A percentile compares a stretch with the other conserved stretches of the same genome.
Evolutionary conservation across 129 eudicot genomes (phyloP).

Genomic region (Chrysanthemum lavandulifolium): DNA sequence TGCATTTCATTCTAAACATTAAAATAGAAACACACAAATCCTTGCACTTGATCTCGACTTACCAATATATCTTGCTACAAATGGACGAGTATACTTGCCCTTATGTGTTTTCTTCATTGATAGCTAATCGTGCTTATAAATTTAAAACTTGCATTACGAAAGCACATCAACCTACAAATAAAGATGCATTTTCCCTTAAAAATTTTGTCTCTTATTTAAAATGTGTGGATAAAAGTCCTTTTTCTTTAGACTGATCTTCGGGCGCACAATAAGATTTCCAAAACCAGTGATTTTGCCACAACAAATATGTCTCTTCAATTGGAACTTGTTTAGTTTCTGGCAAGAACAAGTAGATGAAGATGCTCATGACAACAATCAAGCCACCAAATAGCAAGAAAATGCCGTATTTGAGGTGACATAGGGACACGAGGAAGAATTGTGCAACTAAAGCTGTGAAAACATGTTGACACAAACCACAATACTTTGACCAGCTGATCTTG

Average conservation of each 20-base stretch:
- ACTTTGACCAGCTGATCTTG: conserved; percentile 93
- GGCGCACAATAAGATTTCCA: conserved; percentile 68
- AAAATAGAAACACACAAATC: too few species aligned
- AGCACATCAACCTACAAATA: too few species aligned
- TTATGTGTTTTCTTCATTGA: too few species aligned
- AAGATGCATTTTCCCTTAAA: too few species aligned
- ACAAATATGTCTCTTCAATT: conserved; percentile 73
- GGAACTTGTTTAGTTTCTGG: conserved; percentile 94
- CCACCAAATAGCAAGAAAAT: conserved; percentile 72
- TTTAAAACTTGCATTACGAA: too few species aligned
- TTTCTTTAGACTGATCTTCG: conserved; percentile 23
- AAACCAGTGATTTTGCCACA: conserved; percentile 67
- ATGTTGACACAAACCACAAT: conserved; percentile 93
- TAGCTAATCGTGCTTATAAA: too few species aligned
- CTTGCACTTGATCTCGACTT: too few species aligned
- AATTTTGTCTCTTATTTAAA: too few species aligned
- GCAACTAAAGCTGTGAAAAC: conserved; percentile 80
- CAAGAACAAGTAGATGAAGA: conserved; percentile 66
- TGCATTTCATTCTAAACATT: too few species aligned
- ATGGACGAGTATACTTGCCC: too few species aligned
- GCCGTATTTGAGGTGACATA: conserved; percentile 71
- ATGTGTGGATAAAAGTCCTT: neutral
- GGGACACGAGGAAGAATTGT: conserved; percentile 64
- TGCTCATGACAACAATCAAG: conserved; percentile 54
- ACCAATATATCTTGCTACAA: too few species aligned